Evolutionary conservation across 1,284 basidiomycete genomes (phyloP).

Genomic region (Boletellus sp.): DNA sequence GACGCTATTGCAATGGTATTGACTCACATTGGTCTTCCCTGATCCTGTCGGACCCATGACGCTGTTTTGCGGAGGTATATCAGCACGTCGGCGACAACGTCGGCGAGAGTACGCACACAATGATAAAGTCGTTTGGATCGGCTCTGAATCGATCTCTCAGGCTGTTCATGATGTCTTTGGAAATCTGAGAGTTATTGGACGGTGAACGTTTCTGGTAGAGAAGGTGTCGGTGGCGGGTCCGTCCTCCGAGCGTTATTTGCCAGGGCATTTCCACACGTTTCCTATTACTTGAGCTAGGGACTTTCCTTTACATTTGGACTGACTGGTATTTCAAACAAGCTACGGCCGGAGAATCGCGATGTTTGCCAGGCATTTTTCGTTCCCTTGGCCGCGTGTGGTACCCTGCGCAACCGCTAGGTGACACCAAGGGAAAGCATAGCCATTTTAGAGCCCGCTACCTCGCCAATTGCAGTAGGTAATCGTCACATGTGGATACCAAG

Average conservation of each 20-base stretch:
- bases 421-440: too few species aligned
- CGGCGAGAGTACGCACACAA: constrained; percentile 8
- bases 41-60: constrained; percentile 22
- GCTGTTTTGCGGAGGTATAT: constrained; percentile 4
- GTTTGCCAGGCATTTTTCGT: too few species aligned
- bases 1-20: neutral
- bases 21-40: constrained; percentile 24
- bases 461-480: too few species aligned
- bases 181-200: neutral
- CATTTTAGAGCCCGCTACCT: too few species aligned
- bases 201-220: neutral
- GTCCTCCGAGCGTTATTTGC: neutral
- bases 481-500: too few species aligned
- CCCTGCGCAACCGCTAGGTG: too few species aligned
- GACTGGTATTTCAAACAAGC: too few species aligned
- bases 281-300: neutral
- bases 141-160: constrained; percentile 9
- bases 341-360: too few species aligned
- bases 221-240: neutral
- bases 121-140: constrained; percentile 3
- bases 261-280: neutral
- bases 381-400: too few species aligned
- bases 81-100: neutral
- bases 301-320: neutral
- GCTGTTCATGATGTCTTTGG: constrained; percentile 2